phyloP scores from a whole-genome alignment of 1,284 basidiomycete genomes.

The Trametes sp. region DNA sequence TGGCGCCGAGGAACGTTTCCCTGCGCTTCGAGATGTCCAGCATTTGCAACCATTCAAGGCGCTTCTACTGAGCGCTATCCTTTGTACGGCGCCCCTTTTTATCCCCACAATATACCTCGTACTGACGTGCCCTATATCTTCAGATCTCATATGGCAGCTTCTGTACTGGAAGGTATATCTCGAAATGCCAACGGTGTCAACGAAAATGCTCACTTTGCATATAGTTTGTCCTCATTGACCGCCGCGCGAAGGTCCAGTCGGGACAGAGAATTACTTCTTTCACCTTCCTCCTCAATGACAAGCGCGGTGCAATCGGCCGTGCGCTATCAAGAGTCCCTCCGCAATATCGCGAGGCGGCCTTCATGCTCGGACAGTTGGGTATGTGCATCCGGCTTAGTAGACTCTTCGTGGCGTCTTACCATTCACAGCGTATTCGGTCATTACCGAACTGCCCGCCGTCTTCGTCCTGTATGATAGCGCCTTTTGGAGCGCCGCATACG shows the following conservation, averaged over 20 bases:
- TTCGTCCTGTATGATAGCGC: constrained; percentile 82
- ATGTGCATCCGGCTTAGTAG: constrained; percentile 34
- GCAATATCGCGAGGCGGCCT: constrained; percentile 72
- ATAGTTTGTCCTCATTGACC: constrained; percentile 85
- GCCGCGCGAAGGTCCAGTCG: constrained; percentile 85
- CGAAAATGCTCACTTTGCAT: not conserved
- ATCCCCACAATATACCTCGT: constrained; percentile 23
- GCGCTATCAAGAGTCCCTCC: constrained; percentile 66
- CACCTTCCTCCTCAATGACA: constrained; percentile 85
- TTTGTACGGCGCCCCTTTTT: constrained; percentile 60
- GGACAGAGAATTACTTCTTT: constrained; percentile 89
- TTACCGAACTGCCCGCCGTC: constrained; percentile 88
- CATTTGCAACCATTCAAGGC: constrained; percentile 69
- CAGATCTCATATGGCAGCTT: constrained; percentile 88
- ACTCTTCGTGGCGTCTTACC: not conserved
- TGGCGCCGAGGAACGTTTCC: constrained; percentile 77
- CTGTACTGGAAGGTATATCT: constrained; percentile 84
- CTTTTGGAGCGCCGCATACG: constrained; percentile 77
- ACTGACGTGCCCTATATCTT: constrained; percentile 5
- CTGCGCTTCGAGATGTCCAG: constrained; percentile 75
- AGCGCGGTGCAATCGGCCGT: constrained; percentile 82
- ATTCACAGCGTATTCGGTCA: constrained; percentile 76
- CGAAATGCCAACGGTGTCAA: not conserved
- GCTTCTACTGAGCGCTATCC: constrained; percentile 71
- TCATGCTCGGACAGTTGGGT: constrained; percentile 89